Evolutionary conservation across 2,329 filamentous ascomycete genomes (phyloP), one percentile per base, ranked within the genome.

Genomic region (Tolypocladium paradoxum): DNA sequence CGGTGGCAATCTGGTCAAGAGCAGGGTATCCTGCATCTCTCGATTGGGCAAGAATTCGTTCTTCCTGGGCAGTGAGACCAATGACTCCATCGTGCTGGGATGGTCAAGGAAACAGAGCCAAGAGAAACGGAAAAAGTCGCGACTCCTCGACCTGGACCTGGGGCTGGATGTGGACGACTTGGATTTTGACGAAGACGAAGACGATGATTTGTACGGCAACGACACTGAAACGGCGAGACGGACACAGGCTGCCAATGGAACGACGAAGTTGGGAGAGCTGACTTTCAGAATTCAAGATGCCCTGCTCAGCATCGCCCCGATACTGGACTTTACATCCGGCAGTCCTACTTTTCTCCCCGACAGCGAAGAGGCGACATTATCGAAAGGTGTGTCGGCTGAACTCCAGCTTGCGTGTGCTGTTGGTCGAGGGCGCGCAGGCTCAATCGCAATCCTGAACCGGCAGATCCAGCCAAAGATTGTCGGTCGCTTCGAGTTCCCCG

Each of bases 11-110:
- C 56, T 88, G 11, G 65, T 95, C 54, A 77, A 78, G 49, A 77
- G 78, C 43, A 73, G 78, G 24, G 79, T 84, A 29, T 85, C 89
- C 1, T 90, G 87, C 56, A 78, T 89, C 2, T 82, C 83, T 27
- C 81, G 77, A 51, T 67, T 97, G 3, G 81, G 82, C 4, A 81
- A 82, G 52, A 83, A 84, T 12, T 76, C 78, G 20, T 65, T 97
- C 34, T 99, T 99, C 64, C 70, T 95, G 27, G 93, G 92, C 14
- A 95, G 89, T 62, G 89, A 95, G 64, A 81, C 85, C 53, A 80
- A 84, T 9, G 88, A 97, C 60, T 95, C 92, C 0, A 68, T 88
- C 1, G 76, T 99, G 4, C 66, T 99, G 29, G 85, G 88, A 24
- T 96, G 90, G 86, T 83, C 81, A 37, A 79, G 81, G 57, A 86